phyloP scores from a whole-genome alignment of 257 asterid species.

The Gentiana macrophylla region DNA sequence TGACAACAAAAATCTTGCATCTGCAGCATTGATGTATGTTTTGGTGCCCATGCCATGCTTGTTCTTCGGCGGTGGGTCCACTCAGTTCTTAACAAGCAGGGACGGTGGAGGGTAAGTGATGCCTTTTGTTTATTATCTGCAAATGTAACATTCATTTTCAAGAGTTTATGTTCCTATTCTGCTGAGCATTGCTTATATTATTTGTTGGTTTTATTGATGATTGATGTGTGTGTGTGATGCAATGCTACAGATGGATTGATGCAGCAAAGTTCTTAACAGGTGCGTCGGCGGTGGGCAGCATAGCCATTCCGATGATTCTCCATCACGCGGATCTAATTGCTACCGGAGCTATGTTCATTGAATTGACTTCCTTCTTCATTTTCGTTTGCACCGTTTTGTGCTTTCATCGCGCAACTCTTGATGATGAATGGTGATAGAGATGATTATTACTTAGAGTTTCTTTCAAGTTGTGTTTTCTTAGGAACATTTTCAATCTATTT shows the following conservation, averaged over 20 bases:
- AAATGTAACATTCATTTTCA: neutral
- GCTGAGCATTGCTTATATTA: neutral
- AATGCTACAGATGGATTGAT: slow-evolving; percentile 60
- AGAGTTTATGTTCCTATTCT: neutral
- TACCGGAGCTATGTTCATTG: slow-evolving; percentile 92
- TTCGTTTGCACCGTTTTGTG: slow-evolving; percentile 85
- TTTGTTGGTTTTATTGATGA: neutral
- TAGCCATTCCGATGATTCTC: slow-evolving; percentile 90
- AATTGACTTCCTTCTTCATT: slow-evolving; percentile 83
- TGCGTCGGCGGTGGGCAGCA: slow-evolving; percentile 92
- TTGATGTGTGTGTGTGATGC: neutral
- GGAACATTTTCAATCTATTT: too few relatives aligned
- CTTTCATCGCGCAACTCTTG: slow-evolving; percentile 89
- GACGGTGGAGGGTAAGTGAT: slow-evolving; percentile 93
- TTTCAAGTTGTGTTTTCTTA: neutral
- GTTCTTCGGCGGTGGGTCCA: slow-evolving; percentile 95
- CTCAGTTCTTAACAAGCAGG: slow-evolving; percentile 81
- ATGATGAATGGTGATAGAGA: slow-evolving; percentile 73
- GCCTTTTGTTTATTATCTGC: too few relatives aligned
- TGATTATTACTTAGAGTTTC: neutral
- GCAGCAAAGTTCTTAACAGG: slow-evolving; percentile 95
- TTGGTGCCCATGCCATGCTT: slow-evolving; percentile 97
- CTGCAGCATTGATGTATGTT: slow-evolving; percentile 93
- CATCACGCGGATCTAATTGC: slow-evolving; percentile 76
- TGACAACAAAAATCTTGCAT: slow-evolving; percentile 2